Conservation (phyloP, 108 stramenopile species). For the Craspedostauros australis region DNA sequence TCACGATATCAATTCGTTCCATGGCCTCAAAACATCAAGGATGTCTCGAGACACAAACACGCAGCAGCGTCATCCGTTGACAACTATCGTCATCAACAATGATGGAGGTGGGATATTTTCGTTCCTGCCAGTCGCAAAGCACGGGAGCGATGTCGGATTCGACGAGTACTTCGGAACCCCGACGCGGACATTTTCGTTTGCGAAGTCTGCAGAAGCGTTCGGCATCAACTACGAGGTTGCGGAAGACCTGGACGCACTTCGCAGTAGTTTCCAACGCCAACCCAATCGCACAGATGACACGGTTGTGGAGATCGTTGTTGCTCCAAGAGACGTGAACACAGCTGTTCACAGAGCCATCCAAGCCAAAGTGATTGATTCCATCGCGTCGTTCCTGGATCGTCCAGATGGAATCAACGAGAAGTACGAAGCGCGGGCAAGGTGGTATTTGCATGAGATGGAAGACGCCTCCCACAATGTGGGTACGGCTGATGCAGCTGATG, state of each 20-base stretch:
- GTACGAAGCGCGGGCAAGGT: too few relatives aligned
- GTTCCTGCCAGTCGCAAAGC: constrained; percentile 90
- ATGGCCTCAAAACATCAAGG: constrained; percentile 35
- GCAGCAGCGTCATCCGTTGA: constrained; percentile 39
- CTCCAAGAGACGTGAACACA: constrained; percentile 51
- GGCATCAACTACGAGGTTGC: constrained; percentile 44
- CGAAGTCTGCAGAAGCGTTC: constrained; percentile 53
- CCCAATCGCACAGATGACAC: constrained; percentile 10
- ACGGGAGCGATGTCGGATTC: constrained; percentile 79
- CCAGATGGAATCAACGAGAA: too few relatives aligned
- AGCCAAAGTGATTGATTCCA: constrained; percentile 14
- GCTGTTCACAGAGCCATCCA: constrained; percentile 59
- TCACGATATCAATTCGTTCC: constrained; percentile 86
- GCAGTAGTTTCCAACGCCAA: constrained; percentile 23
- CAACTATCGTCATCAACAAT: constrained; percentile 83
- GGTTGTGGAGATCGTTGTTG: constrained; percentile 64
- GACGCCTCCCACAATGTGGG: too few relatives aligned
- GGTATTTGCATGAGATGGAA: too few relatives aligned
- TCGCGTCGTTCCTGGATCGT: constrained; percentile 4
- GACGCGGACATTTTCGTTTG: constrained; percentile 68
- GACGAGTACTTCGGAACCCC: constrained; percentile 89
- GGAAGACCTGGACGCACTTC: constrained; percentile 29
- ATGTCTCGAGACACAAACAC: constrained; percentile 15
- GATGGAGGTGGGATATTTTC: constrained; percentile 92
- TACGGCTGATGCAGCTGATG: too few relatives aligned